Base-by-base conservation (phyloP, 192 early-diverging fungal genomes). In the Umbelopsis vinacea region DNA sequence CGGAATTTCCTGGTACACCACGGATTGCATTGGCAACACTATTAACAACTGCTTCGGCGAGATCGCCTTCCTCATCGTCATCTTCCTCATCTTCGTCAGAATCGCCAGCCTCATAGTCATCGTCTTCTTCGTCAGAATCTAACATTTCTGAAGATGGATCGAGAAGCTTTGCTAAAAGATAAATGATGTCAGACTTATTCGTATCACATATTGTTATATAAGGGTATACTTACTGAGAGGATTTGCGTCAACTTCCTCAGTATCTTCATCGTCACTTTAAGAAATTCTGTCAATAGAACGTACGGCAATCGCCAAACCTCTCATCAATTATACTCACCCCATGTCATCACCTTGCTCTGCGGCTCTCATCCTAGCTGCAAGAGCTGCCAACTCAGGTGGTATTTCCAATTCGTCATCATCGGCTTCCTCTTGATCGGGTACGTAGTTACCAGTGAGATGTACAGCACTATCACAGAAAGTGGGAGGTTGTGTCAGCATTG, bases 401-500 rank as follows among this genome's bases (percentile, higher is more conserved):
- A 63, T 63, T n/a, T 63, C 57, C 57, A 63, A 38, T 29, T 29
- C 57, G 57, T 63, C 57, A 15, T 63, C 57, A 15, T 63, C 57
- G n/a, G 8, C 57, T 63, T 63, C 57, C 35, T 63, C 57, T 29
- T 67, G 66, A 43, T 85, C 84, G 35, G 84, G 82, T 15, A 89
- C 66, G 69, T 91, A 85, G 79, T 90, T 89, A 53, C 90, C 92
- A 57, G 89, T 88, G 43, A 93, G 76, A 68, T 93, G 83, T 14
- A 93, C 76, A 43, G 81, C 68, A 57, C 81, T 82, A 63, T 33
- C 33, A 19, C 29, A 38, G 43, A 54, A 45, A 63, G 46, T 17
- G 52, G 5, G 8, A 7, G 3, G 33, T n/a, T 17, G 7, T 12
- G 12, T 26, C n/a, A 47, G 29, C 9, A 50, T 6, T 6, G n/a